Conservation (phyloP, 2,329 filamentous ascomycete genomes). For the Hyphodiscus sp. region DNA sequence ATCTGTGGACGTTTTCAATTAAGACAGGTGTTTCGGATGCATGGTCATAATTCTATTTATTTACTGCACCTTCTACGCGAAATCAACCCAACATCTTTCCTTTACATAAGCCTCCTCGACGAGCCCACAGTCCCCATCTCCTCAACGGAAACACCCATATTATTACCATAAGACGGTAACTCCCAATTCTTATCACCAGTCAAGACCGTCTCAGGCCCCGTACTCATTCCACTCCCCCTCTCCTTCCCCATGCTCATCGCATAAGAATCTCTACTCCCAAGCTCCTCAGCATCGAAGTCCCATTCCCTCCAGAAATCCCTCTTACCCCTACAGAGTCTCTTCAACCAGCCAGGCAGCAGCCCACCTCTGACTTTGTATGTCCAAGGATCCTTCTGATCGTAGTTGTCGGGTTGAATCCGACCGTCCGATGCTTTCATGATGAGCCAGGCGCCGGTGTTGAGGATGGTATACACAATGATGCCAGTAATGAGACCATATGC, state of each 20-base stretch:
- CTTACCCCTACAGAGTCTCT: conserved; percentile 47
- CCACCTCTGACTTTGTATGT: conserved; percentile 71
- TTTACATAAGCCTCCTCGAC: background rate
- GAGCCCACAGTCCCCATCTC: background rate
- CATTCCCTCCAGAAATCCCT: conserved; percentile 22
- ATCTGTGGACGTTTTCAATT: too few relatives aligned
- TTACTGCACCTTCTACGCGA: background rate
- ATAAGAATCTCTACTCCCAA: conserved; percentile 9
- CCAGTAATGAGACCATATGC: conserved; percentile 79
- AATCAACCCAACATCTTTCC: background rate
- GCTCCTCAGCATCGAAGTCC: conserved; percentile 20
- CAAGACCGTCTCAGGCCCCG: background rate
- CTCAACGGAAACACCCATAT: background rate
- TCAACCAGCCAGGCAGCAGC: conserved; percentile 67
- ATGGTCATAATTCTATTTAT: too few relatives aligned
- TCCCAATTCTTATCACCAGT: conserved; percentile 16
- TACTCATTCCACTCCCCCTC: conserved; percentile 10
- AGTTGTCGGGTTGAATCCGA: conserved; percentile 66
- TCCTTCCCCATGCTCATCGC: conserved; percentile 5
- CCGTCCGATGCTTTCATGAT: conserved; percentile 61
- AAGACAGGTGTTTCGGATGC: too few relatives aligned
- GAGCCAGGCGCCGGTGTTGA: conserved; percentile 67
- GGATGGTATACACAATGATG: conserved; percentile 66
- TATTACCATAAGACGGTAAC: conserved; percentile 4
- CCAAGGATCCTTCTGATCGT: conserved; percentile 73